Conservation (phyloP, 345 rosid species). For the Rubroshorea leprosula region DNA sequence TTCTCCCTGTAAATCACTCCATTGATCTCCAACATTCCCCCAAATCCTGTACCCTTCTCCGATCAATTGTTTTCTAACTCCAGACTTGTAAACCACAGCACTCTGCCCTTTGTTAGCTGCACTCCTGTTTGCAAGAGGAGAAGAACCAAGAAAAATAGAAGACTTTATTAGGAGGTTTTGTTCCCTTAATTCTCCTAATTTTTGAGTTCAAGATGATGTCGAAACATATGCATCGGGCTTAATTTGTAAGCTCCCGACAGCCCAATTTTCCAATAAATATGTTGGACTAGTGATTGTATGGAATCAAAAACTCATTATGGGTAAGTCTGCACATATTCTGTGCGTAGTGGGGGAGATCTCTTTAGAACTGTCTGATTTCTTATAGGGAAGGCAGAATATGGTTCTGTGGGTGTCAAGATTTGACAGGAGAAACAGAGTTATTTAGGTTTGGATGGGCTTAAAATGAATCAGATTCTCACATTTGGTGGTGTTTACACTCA, state of each 20-base stretch:
- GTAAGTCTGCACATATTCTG: too few species aligned
- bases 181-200: too few species aligned
- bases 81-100: conserved; percentile 54
- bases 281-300: too few species aligned
- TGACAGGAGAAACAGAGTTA: not conserved
- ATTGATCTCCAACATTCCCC: conserved; percentile 83
- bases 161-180: too few species aligned
- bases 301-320: too few species aligned
- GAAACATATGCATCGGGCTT: too few species aligned
- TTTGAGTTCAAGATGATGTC: too few species aligned
- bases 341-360: not conserved
- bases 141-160: too few species aligned
- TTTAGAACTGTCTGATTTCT: not conserved
- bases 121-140: conserved; percentile 27
- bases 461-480: not conserved
- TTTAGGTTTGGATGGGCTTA: too few species aligned
- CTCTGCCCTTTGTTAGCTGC: conserved; percentile 35
- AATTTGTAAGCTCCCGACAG: too few species aligned
- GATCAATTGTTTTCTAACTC: conserved; percentile 39
- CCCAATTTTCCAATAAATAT: too few species aligned
- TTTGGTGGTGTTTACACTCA: not conserved
- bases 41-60: conserved; percentile 64
- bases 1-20: conserved; percentile 81
- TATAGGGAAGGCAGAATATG: not conserved
- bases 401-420: not conserved